phyloP scores from a whole-genome alignment of 306 rosid genomes.

The Casuarina cunninghamiana region DNA sequence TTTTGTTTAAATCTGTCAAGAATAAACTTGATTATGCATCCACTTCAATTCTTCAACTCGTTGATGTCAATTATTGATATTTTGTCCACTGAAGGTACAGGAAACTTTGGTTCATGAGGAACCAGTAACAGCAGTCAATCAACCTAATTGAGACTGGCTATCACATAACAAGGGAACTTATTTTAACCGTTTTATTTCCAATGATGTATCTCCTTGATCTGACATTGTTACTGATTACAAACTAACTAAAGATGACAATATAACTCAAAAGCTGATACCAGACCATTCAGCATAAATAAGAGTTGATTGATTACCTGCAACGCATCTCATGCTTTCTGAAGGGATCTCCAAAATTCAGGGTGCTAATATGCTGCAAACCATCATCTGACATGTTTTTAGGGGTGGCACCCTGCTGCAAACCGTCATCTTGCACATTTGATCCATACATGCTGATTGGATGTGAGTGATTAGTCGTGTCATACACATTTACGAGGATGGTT shows the following conservation, averaged over 20 bases:
- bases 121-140: slow-evolving; percentile 2
- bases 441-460: slow-evolving; percentile 95
- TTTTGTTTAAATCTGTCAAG: slow-evolving; percentile 82
- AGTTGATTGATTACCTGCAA: slow-evolving; percentile 63
- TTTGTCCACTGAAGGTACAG: slow-evolving; percentile 1
- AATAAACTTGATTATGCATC: slow-evolving; percentile 29
- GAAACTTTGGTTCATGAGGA: background rate
- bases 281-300: background rate
- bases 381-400: slow-evolving; percentile 41
- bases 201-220: background rate
- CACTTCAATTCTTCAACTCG: slow-evolving; percentile 14
- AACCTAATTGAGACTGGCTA: background rate
- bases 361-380: slow-evolving; percentile 60
- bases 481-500: slow-evolving; percentile 83
- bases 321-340: slow-evolving; percentile 94
- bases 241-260: slow-evolving; percentile 4
- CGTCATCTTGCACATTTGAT: slow-evolving; percentile 63
- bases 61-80: slow-evolving; percentile 16
- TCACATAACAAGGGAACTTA: background rate
- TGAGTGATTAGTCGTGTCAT: slow-evolving; percentile 77
- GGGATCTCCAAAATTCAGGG: slow-evolving; percentile 93
- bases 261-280: background rate
- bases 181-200: background rate
- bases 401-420: slow-evolving; percentile 56
- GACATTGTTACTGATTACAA: background rate